Evolutionary conservation across 2,329 filamentous ascomycete species (phyloP).

Genomic region (Mariannaea sp.): DNA sequence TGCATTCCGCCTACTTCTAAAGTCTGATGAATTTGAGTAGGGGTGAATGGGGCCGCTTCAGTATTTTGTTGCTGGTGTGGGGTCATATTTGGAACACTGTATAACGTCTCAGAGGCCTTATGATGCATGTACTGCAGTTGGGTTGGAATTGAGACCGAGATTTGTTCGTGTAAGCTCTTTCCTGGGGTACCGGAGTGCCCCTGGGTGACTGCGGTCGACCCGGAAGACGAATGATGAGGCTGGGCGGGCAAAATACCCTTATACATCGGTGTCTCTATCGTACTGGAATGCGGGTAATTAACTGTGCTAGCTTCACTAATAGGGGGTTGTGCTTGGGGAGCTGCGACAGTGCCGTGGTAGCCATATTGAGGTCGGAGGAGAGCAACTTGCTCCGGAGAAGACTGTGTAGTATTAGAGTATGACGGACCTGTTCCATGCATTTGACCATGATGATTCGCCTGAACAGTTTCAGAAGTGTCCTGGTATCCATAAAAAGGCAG

Average conservation of each 20-base stretch:
- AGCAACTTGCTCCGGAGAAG: too few relatives aligned
- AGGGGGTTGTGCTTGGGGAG: neutral
- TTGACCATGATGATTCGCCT: too few relatives aligned
- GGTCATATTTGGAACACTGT: neutral
- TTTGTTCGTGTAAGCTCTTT: neutral
- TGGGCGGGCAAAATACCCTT: neutral
- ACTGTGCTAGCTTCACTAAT: neutral
- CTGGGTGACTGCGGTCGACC: neutral
- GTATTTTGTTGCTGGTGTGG: neutral
- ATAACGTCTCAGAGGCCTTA: neutral
- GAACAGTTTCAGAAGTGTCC: too few relatives aligned
- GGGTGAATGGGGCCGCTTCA: neutral
- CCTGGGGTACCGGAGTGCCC: neutral
- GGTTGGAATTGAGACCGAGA: neutral
- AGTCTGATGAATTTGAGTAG: neutral
- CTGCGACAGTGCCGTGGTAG: neutral
- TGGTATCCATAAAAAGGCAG: neutral
- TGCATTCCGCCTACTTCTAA: neutral
- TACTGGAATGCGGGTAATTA: neutral
- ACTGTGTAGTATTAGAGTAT: too few relatives aligned
- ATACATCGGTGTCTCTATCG: neutral
- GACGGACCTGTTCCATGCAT: too few relatives aligned
- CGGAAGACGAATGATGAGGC: neutral
- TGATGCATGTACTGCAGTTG: neutral
- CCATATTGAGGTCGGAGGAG: neutral